phyloP scores from a whole-genome alignment of 73 alveolate species.

The Diophrys appendiculata region DNA sequence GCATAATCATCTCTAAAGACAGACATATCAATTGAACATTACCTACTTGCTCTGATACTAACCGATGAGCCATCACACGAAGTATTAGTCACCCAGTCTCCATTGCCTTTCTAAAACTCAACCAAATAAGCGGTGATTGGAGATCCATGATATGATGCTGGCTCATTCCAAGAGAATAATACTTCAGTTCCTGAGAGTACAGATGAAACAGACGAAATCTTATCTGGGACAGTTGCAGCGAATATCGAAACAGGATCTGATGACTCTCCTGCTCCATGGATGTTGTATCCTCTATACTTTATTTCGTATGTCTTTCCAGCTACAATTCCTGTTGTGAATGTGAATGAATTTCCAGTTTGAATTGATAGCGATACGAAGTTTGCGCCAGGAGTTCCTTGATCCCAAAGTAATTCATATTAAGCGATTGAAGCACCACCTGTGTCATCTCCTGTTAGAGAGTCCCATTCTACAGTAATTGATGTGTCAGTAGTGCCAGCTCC shows the following conservation, averaged over 20 bases:
- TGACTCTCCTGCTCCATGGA: constrained; percentile 46
- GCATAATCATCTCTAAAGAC: too few species aligned
- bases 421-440: constrained; percentile 47
- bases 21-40: too few species aligned
- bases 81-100: neutral
- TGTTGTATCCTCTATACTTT: constrained; percentile 48
- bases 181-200: constrained; percentile 10
- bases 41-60: too few species aligned
- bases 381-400: constrained; percentile 11
- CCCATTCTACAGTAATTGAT: constrained; percentile 15
- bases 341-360: neutral
- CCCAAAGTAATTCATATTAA: constrained; percentile 21
- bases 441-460: constrained; percentile 13
- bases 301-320: constrained; percentile 34
- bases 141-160: constrained; percentile 37
- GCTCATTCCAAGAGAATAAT: constrained; percentile 31
- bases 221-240: constrained; percentile 11
- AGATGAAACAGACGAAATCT: neutral
- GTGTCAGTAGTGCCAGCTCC: constrained; percentile 47
- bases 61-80: too few species aligned
- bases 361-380: neutral
- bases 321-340: constrained; percentile 12
- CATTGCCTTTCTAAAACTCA: neutral
- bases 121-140: neutral
- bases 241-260: constrained; percentile 29